Evolutionary conservation across 306 rosid genomes (phyloP).

Genomic region (Cucurbita pepo): DNA sequence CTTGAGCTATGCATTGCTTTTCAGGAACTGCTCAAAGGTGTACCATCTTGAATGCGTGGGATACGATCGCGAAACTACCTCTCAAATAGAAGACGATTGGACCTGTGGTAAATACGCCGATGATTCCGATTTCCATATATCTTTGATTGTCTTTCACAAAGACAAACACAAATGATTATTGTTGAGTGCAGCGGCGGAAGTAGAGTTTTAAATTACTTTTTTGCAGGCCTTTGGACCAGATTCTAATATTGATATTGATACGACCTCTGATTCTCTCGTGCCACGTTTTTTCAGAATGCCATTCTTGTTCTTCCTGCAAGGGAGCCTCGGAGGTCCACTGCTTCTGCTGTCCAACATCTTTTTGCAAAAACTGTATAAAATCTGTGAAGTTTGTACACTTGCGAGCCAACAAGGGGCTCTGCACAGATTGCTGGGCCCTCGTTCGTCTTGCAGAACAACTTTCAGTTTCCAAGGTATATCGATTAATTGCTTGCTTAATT

Average conservation of each 20-base stretch:
- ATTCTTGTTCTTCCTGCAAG: slow-evolving; percentile 33
- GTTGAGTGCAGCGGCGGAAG: too few relatives aligned
- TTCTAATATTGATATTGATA: not conserved
- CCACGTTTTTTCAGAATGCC: slow-evolving; percentile 24
- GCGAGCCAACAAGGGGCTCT: slow-evolving; percentile 32
- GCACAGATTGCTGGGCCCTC: slow-evolving; percentile 35
- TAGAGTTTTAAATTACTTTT: too few relatives aligned
- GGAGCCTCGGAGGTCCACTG: slow-evolving; percentile 30
- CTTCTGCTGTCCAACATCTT: slow-evolving; percentile 40
- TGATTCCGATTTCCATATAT: too few relatives aligned
- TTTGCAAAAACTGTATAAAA: slow-evolving; percentile 30
- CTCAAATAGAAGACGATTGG: slow-evolving; percentile 17
- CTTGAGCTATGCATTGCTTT: not conserved
- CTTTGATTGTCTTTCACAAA: too few relatives aligned
- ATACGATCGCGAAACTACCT: slow-evolving; percentile 5
- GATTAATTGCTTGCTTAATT: not conserved
- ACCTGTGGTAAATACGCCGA: slow-evolving; percentile 25
- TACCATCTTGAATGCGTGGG: slow-evolving; percentile 41
- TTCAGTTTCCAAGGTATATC: not conserved
- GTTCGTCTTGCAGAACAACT: slow-evolving; percentile 31
- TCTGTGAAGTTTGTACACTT: slow-evolving; percentile 17
- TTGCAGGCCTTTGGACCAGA: too few relatives aligned
- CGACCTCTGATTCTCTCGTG: too few relatives aligned
- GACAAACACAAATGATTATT: too few relatives aligned
- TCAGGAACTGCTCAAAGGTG: slow-evolving; percentile 47